Evolutionary conservation across 23 red algal species (phyloP), one percentile per base, ranked within the genome.

Genomic region (Gracilaria caudata): DNA sequence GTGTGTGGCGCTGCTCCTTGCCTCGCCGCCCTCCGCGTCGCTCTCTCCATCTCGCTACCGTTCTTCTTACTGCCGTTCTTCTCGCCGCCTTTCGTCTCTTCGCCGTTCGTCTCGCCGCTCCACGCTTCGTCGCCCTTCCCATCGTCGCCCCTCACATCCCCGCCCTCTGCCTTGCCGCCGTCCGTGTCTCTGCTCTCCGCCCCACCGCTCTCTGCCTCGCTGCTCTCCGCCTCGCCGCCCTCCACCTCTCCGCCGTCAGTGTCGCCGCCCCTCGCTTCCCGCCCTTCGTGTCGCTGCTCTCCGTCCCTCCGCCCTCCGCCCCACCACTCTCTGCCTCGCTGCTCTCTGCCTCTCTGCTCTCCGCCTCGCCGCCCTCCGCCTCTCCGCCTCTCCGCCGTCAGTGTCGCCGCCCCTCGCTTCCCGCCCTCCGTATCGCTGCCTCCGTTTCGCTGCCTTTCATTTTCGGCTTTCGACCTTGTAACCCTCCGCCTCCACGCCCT

Each of bases 101-200:
- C 20, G 34, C 32, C 60, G 24, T 28, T 41, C 66, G 34, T 32
- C 66, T n/a, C 66, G 35, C 28, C 66, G 7, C 66, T 41, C 1
- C 26, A 21, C 34, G 17, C 66, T 29, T 41, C 20, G 41, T 41
- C 3, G 34, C 66, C 1, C 7, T 40, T 41, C 66, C 26, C 66
- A 73, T 41, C n/a, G 7, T 73, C 10, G 26, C 61, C 12, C 61
- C 35, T 9, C 12, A 9, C 61, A 66, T 66, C 61, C 61, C 61
- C 12, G n/a, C 28, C 28, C 66, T 73, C 66, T 25, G 41, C 28
- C 66, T 73, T 32, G 17, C 41, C 17, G 21, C 66, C 20, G 20
- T 73, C 66, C 20, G 34, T 41, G 34, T 73, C 66, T 40, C 66
- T 41, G 41, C 35, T 41, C 66, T 73, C 66, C 41, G 34, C 66